These are phyloP conservation scores for Geranium brycei DNA, from an alignment of 345 rosid genomes.

Conservation along the genomic window DNA sequence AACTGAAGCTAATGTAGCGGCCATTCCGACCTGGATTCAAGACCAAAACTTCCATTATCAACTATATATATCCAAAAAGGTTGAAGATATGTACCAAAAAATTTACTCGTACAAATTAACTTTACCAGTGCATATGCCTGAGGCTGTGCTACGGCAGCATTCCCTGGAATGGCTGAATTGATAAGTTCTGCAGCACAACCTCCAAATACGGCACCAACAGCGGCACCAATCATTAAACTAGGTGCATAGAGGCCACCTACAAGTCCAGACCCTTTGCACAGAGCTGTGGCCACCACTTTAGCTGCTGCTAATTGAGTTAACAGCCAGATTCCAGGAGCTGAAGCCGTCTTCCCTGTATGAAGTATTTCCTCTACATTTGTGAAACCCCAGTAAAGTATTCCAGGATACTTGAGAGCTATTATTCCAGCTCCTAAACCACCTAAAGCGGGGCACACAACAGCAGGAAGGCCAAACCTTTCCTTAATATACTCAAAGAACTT, in stretches of 20 bases:
- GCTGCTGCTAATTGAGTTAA: constrained; percentile 84
- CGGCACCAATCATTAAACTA: constrained; percentile 98
- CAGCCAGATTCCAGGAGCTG: constrained; percentile 97
- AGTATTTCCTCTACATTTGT: constrained; percentile 95
- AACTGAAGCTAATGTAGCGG: constrained; percentile 92
- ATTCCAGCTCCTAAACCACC: constrained; percentile 97
- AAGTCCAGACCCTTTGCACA: constrained; percentile 95
- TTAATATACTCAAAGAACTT: constrained; percentile 60
- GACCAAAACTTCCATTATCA: background rate
- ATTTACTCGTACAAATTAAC: constrained; percentile 4
- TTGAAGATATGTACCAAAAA: background rate
- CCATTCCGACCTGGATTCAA: constrained; percentile 87
- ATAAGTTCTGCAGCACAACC: constrained; percentile 85
- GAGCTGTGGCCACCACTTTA: constrained; percentile 89
- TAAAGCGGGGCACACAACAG: constrained; percentile 89
- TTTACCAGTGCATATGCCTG: constrained; percentile 97
- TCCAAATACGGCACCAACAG: constrained; percentile 96
- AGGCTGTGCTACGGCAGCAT: constrained; percentile 95
- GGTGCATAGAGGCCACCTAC: constrained; percentile 98
- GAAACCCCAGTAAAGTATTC: constrained; percentile 94
- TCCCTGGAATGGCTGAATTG: constrained; percentile 89
- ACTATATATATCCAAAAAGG: background rate
- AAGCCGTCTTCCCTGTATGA: constrained; percentile 89
- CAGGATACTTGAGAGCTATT: constrained; percentile 94
- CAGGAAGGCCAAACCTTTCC: constrained; percentile 70